phyloP scores from a whole-genome alignment of 2,329 filamentous ascomycete species.

The Calonectria pseudoturangicola region DNA sequence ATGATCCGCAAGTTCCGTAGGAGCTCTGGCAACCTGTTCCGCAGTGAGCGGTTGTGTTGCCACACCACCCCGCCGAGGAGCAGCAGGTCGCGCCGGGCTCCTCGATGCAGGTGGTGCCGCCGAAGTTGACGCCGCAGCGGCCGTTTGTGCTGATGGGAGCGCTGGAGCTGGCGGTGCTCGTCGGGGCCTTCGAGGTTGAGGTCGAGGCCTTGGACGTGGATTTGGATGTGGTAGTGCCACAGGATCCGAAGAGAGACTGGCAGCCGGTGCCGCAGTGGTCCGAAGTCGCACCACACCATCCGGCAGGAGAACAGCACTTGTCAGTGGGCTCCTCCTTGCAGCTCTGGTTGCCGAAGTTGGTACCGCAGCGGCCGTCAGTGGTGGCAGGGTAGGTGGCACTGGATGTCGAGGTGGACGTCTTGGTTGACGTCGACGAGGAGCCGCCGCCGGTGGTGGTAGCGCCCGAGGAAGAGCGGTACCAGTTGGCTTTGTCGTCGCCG shows the following conservation, averaged over 20 bases:
- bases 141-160: slow-evolving; percentile 46
- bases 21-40: slow-evolving; percentile 60
- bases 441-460: slow-evolving; percentile 43
- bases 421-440: slow-evolving; percentile 13
- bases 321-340: slow-evolving; percentile 45
- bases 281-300: slow-evolving; percentile 62
- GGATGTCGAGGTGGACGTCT: slow-evolving; percentile 33
- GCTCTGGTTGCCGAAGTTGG: slow-evolving; percentile 46
- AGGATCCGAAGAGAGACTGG: slow-evolving; percentile 59
- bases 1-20: slow-evolving; percentile 53
- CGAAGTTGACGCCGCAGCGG: slow-evolving; percentile 54
- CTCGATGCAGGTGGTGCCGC: slow-evolving; percentile 50
- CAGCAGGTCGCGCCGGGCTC: slow-evolving; percentile 55
- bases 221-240: slow-evolving; percentile 43
- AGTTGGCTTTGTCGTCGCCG: slow-evolving; percentile 69
- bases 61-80: slow-evolving; percentile 60
- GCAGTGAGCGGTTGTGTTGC: slow-evolving; percentile 63
- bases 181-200: slow-evolving; percentile 24
- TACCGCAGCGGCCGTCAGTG: slow-evolving; percentile 52
- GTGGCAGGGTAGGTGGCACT: slow-evolving; percentile 45
- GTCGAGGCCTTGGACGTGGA: slow-evolving; percentile 26
- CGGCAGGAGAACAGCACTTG: slow-evolving; percentile 51
- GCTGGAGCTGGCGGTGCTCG: slow-evolving; percentile 32
- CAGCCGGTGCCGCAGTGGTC: slow-evolving; percentile 65
- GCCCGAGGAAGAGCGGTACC: slow-evolving; percentile 65